A percentile compares a stretch with the other conserved stretches of the same genome.
These are phyloP conservation scores for Fusarium sp. DNA, from an alignment of 2,329 filamentous ascomycete genomes.

Conservation along the genomic window DNA sequence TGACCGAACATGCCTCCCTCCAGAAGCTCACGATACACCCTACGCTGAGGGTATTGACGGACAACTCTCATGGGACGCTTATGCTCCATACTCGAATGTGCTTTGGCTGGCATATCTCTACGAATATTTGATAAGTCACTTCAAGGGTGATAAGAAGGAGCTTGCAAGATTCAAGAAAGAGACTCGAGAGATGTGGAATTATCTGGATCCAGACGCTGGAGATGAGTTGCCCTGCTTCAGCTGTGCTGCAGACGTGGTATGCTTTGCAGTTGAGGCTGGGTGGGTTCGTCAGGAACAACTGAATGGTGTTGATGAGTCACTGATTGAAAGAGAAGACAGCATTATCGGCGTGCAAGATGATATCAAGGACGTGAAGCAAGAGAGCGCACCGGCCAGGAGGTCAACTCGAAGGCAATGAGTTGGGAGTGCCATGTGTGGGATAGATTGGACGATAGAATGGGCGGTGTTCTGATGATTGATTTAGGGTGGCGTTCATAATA, in stretches of 20 bases:
- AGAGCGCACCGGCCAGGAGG: constrained; percentile 38
- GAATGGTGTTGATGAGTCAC: constrained; percentile 49
- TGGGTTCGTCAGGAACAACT: constrained; percentile 67
- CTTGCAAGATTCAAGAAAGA: constrained; percentile 57
- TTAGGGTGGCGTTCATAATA: constrained; percentile 28
- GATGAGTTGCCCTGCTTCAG: constrained; percentile 60
- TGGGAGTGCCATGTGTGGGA: background rate
- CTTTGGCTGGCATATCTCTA: constrained; percentile 73
- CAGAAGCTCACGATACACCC: constrained; percentile 56
- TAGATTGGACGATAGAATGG: background rate
- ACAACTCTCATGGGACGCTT: constrained; percentile 63
- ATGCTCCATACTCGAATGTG: constrained; percentile 71
- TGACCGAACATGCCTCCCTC: constrained; percentile 61
- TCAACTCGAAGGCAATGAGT: constrained; percentile 36
- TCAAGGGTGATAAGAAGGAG: constrained; percentile 57
- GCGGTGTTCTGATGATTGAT: background rate
- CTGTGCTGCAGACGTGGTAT: constrained; percentile 65
- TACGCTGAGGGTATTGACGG: constrained; percentile 59
- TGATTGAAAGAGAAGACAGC: constrained; percentile 53
- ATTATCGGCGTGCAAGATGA: constrained; percentile 50
- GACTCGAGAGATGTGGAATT: constrained; percentile 63
- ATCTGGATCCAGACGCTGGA: constrained; percentile 63
- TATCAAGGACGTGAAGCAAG: constrained; percentile 24
- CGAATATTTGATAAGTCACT: constrained; percentile 60
- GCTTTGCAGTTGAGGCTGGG: constrained; percentile 66